Evolutionary conservation across 305 asterid species (phyloP).

Genomic region (Ajuga reptans): DNA sequence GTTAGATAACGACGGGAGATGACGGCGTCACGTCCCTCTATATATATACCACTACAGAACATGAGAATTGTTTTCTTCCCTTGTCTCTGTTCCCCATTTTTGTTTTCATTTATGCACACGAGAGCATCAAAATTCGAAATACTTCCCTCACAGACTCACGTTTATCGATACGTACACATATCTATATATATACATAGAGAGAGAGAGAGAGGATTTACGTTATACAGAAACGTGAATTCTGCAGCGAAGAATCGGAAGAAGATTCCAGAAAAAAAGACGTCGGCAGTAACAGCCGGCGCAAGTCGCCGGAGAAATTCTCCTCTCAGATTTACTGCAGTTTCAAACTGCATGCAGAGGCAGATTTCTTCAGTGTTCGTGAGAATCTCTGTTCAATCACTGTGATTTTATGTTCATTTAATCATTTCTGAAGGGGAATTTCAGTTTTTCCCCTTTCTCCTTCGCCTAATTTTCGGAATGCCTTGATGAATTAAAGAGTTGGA

Average conservation of each 20-base stretch:
- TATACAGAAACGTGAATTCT: conserved; percentile 22
- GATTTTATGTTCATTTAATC: background rate
- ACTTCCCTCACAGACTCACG: background rate
- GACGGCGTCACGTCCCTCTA: conserved; percentile 50
- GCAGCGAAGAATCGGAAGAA: conserved; percentile 21
- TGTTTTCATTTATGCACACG: conserved; percentile 23
- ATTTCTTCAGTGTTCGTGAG: conserved; percentile 5
- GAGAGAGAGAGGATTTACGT: background rate
- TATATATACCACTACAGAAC: conserved; percentile 40
- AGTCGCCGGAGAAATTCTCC: conserved; percentile 23
- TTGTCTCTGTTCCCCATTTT: conserved; percentile 38
- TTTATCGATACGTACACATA: background rate
- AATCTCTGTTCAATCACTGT: conserved; percentile 17
- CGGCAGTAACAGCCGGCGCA: conserved; percentile 19
- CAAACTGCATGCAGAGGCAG: conserved; percentile 25
- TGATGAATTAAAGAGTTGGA: conserved; percentile 14
- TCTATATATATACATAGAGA: background rate
- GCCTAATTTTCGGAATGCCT: conserved; percentile 11
- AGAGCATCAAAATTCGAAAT: background rate
- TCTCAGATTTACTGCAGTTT: background rate
- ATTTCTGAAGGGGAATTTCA: background rate
- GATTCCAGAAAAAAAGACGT: background rate
- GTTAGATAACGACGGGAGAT: conserved; percentile 49
- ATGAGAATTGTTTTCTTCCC: conserved; percentile 32
- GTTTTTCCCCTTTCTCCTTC: background rate